Percentiles rank a stretch among this genome's conserved stretches.
Conservation (phyloP, 2,329 filamentous ascomycete species). For the Zopfia rhizophila region DNA sequence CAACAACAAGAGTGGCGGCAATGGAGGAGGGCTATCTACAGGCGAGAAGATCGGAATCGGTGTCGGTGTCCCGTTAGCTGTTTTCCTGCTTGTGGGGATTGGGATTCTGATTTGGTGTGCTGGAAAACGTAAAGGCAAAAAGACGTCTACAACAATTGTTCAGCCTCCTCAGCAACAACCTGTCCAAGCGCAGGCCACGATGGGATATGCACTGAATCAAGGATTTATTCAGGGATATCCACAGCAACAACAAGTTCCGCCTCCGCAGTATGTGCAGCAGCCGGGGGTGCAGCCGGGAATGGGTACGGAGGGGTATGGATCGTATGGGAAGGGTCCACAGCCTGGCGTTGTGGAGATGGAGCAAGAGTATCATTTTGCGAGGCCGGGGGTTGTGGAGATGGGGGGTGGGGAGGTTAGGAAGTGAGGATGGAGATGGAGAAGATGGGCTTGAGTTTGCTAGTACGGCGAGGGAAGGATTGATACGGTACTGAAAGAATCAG, state of each 20-base stretch:
- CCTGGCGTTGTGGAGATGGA: slow-evolving; percentile 23
- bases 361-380: slow-evolving; percentile 31
- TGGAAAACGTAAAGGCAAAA: slow-evolving; percentile 26
- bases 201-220: not conserved
- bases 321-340: slow-evolving; percentile 18
- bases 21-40: slow-evolving; percentile 17
- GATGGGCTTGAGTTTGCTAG: too few species aligned
- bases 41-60: slow-evolving; percentile 30
- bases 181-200: not conserved
- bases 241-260: slow-evolving; percentile 9
- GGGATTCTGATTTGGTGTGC: slow-evolving; percentile 25
- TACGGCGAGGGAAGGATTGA: too few species aligned
- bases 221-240: slow-evolving; percentile 19
- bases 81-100: slow-evolving; percentile 21
- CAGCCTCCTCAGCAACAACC: slow-evolving; percentile 11
- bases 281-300: too few species aligned
- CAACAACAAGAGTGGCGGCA: not conserved
- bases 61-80: slow-evolving; percentile 20
- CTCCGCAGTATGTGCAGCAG: slow-evolving; percentile 18
- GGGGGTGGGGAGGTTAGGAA: slow-evolving; percentile 20
- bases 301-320: not conserved
- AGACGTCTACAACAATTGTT: slow-evolving; percentile 17
- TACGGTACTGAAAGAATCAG: too few species aligned
- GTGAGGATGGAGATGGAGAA: too few species aligned
- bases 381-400: slow-evolving; percentile 28